These are phyloP conservation scores for Tetrahymena thermophila DNA, from an alignment of 73 alveolate genomes.

Conservation along the genomic window DNA sequence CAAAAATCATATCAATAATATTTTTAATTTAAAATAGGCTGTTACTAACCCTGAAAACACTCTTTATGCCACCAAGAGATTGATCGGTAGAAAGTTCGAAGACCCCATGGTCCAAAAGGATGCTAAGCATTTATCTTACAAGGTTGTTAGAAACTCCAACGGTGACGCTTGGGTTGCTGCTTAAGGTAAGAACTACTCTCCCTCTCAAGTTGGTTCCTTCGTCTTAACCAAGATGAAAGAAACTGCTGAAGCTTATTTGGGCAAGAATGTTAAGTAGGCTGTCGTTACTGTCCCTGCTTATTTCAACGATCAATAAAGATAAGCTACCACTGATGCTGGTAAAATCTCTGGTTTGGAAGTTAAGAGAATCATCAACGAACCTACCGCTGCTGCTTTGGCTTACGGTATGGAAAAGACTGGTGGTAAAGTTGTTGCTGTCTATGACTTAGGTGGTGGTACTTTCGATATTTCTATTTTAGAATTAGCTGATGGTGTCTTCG, in stretches of 20 bases:
- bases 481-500: conserved; percentile 93
- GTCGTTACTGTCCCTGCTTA: conserved; percentile 97
- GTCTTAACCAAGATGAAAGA: conserved; percentile 77
- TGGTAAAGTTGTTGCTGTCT: conserved; percentile 88
- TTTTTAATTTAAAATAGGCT: conserved; percentile 41
- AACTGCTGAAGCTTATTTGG: conserved; percentile 84
- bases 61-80: conserved; percentile 83
- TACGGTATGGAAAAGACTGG: conserved; percentile 92
- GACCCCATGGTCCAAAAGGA: conserved; percentile 80
- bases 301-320: conserved; percentile 85
- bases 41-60: conserved; percentile 91
- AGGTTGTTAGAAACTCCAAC: conserved; percentile 72
- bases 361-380: conserved; percentile 97
- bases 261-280: conserved; percentile 70
- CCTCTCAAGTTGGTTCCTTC: conserved; percentile 67
- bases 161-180: conserved; percentile 95
- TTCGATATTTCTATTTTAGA: conserved; percentile 94
- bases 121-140: conserved; percentile 65
- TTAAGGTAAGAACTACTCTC: conserved; percentile 65
- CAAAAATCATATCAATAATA: not conserved
- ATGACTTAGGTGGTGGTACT: conserved; percentile 99
- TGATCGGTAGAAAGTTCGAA: conserved; percentile 85
- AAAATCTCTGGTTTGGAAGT: conserved; percentile 89
- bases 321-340: conserved; percentile 92
- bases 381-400: conserved; percentile 99